Base-by-base conservation (phyloP, 2,329 filamentous ascomycete genomes). In the Aphanoascus verrucosus region DNA sequence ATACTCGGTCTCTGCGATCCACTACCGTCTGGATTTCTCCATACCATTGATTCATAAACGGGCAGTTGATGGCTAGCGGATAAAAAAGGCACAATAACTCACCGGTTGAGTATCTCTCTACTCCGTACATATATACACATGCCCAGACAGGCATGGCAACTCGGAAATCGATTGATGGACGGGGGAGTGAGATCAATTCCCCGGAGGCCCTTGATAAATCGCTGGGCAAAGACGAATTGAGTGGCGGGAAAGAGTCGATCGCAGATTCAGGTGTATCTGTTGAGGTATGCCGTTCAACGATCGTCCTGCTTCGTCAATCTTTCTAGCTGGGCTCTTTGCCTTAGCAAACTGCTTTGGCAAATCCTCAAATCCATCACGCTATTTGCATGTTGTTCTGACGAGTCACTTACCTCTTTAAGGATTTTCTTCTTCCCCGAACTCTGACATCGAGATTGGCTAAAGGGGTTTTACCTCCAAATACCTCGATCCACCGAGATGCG, bases 401-500 rank as follows among this genome's bases (percentile, higher is more conserved):
- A 41, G 15, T 44, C 1, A 34, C 17, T 11, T 56, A 48, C 55
- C 7, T 28, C 23, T 28, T 28, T 7, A 28, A 80, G 78, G 81
- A 84, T 59, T 78, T 82, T 57, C 77, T 77, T 53, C 75, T 84
- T 40, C 81, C 81, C 15, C 80, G 80, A 56, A 79, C 79, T 4
- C 76, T 83, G 63, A 77, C 82, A 23, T 74, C 78, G 52, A 76
- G 81, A 23, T 75, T 84, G 17, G 79, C 80, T 11, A 83, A 83
- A 66, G 77, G 80, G 53, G 79, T 82, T 5, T 71, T 84, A 2
- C 81, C 81, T 1, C 73, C 81, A 3, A 83, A 84, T 64, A 84
- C 81, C 14, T 76, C 78, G 46, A 80, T 84, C 40, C 78, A 82
- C 61, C 83, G 82, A 67, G 81, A 84, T 68, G 81, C 81, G 9